Conservation (phyloP, 202 grass and related monocot species). For the Setaria viridis region DNA sequence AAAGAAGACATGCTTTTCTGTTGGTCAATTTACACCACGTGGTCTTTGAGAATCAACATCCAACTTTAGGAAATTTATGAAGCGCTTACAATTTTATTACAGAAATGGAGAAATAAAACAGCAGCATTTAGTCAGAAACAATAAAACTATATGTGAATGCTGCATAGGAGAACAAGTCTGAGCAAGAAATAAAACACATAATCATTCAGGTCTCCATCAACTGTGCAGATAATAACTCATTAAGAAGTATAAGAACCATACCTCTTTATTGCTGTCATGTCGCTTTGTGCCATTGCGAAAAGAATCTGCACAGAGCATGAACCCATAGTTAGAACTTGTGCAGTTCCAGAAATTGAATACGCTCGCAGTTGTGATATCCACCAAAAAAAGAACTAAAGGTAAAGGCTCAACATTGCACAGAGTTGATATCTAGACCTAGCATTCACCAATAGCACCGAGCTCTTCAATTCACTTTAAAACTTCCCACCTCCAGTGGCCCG, state of each 20-base stretch:
- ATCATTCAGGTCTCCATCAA: not conserved
- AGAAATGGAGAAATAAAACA: conserved; percentile 12
- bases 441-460: not conserved
- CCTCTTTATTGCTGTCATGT: conserved; percentile 39
- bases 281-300: not conserved
- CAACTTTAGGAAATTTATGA: not conserved
- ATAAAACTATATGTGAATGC: not conserved
- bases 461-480: not conserved
- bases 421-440: not conserved
- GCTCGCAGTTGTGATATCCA: not conserved
- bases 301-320: conserved; percentile 27
- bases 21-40: not conserved
- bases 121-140: not conserved
- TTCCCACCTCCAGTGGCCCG: not conserved
- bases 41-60: not conserved
- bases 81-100: not conserved
- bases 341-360: not conserved
- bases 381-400: not conserved
- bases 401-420: not conserved
- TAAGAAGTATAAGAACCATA: not conserved
- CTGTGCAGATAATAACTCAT: not conserved
- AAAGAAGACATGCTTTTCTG: not conserved
- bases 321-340: conserved; percentile 8
- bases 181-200: not conserved
- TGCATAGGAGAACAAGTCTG: not conserved